phyloP scores from a whole-genome alignment of 2,329 filamentous ascomycete genomes.

The Chalaropsis ovoidea region DNA sequence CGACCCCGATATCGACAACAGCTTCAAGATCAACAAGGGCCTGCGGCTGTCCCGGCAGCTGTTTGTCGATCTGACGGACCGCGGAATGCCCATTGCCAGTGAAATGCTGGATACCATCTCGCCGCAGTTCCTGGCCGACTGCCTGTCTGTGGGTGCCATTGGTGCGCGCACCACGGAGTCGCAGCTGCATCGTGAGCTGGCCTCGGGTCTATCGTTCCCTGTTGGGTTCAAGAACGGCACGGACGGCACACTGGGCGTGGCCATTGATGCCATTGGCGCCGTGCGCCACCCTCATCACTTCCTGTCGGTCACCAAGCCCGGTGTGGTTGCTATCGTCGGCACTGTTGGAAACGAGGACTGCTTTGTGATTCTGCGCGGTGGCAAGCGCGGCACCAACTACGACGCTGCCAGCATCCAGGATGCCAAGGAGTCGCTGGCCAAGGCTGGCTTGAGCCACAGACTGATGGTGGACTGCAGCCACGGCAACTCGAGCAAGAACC shows the following conservation, averaged over 20 bases:
- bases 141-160: slow-evolving; percentile 83
- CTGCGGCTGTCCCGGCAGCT: slow-evolving; percentile 76
- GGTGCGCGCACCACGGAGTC: slow-evolving; percentile 95
- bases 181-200: slow-evolving; percentile 88
- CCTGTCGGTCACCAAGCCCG: slow-evolving; percentile 92
- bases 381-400: slow-evolving; percentile 89
- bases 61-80: slow-evolving; percentile 82
- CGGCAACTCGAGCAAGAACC: slow-evolving; percentile 90
- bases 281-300: slow-evolving; percentile 92
- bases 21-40: slow-evolving; percentile 98
- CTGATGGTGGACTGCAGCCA: slow-evolving; percentile 99
- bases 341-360: slow-evolving; percentile 94
- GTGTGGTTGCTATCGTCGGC: slow-evolving; percentile 86
- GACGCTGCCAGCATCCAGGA: slow-evolving; percentile 74
- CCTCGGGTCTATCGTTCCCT: slow-evolving; percentile 88
- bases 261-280: slow-evolving; percentile 90
- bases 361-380: slow-evolving; percentile 90
- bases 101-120: slow-evolving; percentile 99
- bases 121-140: slow-evolving; percentile 88
- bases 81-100: slow-evolving; percentile 90
- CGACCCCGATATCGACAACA: slow-evolving; percentile 95
- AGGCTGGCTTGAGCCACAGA: slow-evolving; percentile 62
- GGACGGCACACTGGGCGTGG: slow-evolving; percentile 78
- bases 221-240: slow-evolving; percentile 99
- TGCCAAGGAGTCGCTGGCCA: slow-evolving; percentile 66